A percentile compares a stretch with the other conserved stretches of the same genome.
Conservation (phyloP, 78 protist genomes). For the Trichosphaerium sp. region DNA sequence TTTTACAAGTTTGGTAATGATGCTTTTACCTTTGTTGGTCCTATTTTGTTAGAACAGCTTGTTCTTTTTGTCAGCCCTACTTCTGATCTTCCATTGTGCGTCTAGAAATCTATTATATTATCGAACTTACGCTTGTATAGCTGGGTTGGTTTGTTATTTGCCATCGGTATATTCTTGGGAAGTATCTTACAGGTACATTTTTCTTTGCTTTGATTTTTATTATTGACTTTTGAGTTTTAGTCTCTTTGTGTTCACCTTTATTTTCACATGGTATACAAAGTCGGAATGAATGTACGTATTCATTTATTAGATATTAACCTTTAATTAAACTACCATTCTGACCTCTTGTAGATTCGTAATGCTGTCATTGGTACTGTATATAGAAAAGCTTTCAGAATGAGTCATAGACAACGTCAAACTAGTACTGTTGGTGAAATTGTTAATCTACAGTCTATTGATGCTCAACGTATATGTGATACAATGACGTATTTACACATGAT, state of each 20-base stretch:
- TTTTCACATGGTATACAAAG: conserved; percentile 7
- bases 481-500: conserved; percentile 58
- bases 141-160: neutral
- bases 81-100: no score
- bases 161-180: neutral
- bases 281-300: no score
- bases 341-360: conserved; percentile 21
- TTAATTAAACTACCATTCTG: conserved; percentile 23
- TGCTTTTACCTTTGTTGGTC: conserved; percentile 24
- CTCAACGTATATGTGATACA: conserved; percentile 52
- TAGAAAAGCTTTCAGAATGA: conserved; percentile 12
- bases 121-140: no score
- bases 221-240: conserved; percentile 7
- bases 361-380: conserved; percentile 34
- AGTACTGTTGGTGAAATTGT: conserved; percentile 58
- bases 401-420: conserved; percentile 10
- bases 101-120: no score
- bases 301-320: conserved; percentile 23
- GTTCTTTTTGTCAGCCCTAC: conserved; percentile 1
- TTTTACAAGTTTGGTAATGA: conserved; percentile 21
- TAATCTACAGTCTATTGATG: conserved; percentile 72
- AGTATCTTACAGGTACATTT: neutral
- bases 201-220: conserved; percentile 5
- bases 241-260: neutral
- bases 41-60: conserved; percentile 11